phyloP scores from a whole-genome alignment of 2,329 filamentous ascomycete species.

The Aspergillaceae sp. region DNA sequence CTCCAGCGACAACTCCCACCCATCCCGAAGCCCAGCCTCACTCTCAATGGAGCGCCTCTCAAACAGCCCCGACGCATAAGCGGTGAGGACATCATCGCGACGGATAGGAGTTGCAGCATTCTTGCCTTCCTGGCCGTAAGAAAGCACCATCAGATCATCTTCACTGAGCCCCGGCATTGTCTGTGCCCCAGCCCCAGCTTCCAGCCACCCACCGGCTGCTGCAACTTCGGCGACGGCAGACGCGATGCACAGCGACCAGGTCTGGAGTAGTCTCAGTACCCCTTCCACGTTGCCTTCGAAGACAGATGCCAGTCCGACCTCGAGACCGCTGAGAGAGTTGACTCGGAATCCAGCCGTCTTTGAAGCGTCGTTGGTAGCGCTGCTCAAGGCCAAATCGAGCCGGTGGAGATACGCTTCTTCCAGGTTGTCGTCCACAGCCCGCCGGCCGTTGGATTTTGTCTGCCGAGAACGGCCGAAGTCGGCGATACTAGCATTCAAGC shows the following conservation, averaged over 20 bases:
- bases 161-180: constrained; percentile 60
- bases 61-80: constrained; percentile 62
- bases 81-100: constrained; percentile 69
- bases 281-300: constrained; percentile 76
- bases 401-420: constrained; percentile 64
- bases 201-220: constrained; percentile 74
- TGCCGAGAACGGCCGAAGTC: constrained; percentile 18
- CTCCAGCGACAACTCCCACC: constrained; percentile 84
- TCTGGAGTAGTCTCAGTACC: constrained; percentile 62
- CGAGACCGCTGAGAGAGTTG: constrained; percentile 64
- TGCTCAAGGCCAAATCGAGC: constrained; percentile 60
- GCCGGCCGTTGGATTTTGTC: constrained; percentile 30
- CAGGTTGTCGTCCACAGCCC: constrained; percentile 44
- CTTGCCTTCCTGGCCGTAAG: constrained; percentile 53
- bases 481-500: constrained; percentile 13
- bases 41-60: constrained; percentile 27
- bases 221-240: constrained; percentile 75
- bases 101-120: constrained; percentile 43
- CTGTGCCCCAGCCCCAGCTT: constrained; percentile 47
- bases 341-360: constrained; percentile 57
- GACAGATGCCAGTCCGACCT: constrained; percentile 72
- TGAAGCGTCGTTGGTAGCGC: constrained; percentile 54
- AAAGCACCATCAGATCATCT: constrained; percentile 77
- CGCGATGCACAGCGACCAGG: constrained; percentile 73
- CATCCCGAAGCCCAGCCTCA: constrained; percentile 46